Evolutionary conservation across 345 rosid species (phyloP).

Genomic region (Lepidium aucheri): DNA sequence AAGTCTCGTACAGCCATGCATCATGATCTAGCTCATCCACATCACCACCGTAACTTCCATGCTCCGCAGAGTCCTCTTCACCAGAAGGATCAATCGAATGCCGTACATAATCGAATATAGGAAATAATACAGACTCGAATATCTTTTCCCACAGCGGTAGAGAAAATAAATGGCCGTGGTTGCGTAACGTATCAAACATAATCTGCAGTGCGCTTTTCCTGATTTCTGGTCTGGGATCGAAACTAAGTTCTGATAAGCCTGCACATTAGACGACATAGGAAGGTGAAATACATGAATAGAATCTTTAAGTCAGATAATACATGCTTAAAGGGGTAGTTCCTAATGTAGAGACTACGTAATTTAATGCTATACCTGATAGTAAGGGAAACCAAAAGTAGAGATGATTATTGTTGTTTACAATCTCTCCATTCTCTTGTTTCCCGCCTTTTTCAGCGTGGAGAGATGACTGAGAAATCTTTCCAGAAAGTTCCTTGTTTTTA

Average conservation of each 20-base stretch:
- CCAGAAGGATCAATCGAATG: conserved; percentile 98
- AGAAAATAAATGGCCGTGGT: conserved; percentile 90
- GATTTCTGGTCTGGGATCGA: conserved; percentile 96
- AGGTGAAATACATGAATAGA: conserved; percentile 6
- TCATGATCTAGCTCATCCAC: conserved; percentile 81
- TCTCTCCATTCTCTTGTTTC: conserved; percentile 58
- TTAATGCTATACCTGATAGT: conserved; percentile 63
- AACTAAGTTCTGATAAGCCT: conserved; percentile 98
- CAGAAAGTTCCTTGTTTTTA: conserved; percentile 54
- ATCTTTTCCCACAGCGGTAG: conserved; percentile 84
- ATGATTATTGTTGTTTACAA: conserved; percentile 60
- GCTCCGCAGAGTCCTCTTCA: conserved; percentile 47
- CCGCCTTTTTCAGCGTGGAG: conserved; percentile 43
- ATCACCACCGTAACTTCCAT: conserved; percentile 52
- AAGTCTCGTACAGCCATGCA: conserved; percentile 99
- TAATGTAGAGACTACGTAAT: conserved; percentile 7
- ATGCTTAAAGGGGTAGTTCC: background rate
- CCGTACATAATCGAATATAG: conserved; percentile 94
- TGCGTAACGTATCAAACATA: conserved; percentile 83
- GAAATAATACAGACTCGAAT: conserved; percentile 87
- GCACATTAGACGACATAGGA: conserved; percentile 20
- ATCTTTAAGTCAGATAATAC: conserved; percentile 12
- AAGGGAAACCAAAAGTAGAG: conserved; percentile 95
- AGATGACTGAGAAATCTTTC: conserved; percentile 47
- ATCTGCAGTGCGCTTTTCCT: conserved; percentile 93